Percentiles rank a stretch among this genome's conserved stretches.
Conservation (phyloP, 805 yeast genomes). For the Torulaspora microellipsoides region DNA sequence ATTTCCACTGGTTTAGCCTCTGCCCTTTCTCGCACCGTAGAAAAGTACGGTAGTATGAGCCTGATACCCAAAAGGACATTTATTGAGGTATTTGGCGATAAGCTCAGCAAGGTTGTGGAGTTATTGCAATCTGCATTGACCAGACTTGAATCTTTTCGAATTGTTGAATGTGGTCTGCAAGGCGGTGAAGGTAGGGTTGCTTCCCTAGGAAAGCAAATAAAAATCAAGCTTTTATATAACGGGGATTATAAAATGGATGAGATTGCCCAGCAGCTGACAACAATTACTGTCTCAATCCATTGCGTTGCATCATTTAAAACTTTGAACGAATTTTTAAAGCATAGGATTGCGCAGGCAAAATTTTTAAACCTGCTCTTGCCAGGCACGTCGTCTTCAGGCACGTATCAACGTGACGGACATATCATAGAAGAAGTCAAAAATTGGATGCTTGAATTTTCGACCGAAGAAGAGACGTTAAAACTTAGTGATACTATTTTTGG, state of each 20-base stretch:
- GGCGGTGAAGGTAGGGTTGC: slow-evolving; percentile 45
- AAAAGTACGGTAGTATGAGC: slow-evolving; percentile 25
- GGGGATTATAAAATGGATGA: slow-evolving; percentile 31
- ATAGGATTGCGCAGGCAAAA: slow-evolving; percentile 32
- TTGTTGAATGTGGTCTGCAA: slow-evolving; percentile 41
- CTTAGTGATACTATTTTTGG: slow-evolving; percentile 72
- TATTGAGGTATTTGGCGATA: slow-evolving; percentile 35
- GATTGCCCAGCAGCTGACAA: slow-evolving; percentile 24
- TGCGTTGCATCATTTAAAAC: slow-evolving; percentile 48
- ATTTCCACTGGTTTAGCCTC: slow-evolving; percentile 61
- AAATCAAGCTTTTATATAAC: slow-evolving; percentile 47
- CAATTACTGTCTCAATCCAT: slow-evolving; percentile 42
- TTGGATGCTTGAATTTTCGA: slow-evolving; percentile 51
- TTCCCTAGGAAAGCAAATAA: slow-evolving; percentile 67
- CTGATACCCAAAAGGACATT: slow-evolving; percentile 44
- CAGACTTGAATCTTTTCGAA: slow-evolving; percentile 68
- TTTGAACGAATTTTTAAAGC: slow-evolving; percentile 42
- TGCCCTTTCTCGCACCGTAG: slow-evolving; percentile 24
- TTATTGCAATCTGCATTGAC: slow-evolving; percentile 70
- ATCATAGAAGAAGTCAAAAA: slow-evolving; percentile 14
- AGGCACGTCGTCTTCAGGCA: slow-evolving; percentile 9
- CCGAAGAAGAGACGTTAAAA: slow-evolving; percentile 56
- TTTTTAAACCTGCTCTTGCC: slow-evolving; percentile 24
- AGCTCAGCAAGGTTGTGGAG: slow-evolving; percentile 43
- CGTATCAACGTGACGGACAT: slow-evolving; percentile 10